Base-by-base conservation (phyloP, 495 filamentous ascomycete genomes). In the Lasiosphaeria miniovina region DNA sequence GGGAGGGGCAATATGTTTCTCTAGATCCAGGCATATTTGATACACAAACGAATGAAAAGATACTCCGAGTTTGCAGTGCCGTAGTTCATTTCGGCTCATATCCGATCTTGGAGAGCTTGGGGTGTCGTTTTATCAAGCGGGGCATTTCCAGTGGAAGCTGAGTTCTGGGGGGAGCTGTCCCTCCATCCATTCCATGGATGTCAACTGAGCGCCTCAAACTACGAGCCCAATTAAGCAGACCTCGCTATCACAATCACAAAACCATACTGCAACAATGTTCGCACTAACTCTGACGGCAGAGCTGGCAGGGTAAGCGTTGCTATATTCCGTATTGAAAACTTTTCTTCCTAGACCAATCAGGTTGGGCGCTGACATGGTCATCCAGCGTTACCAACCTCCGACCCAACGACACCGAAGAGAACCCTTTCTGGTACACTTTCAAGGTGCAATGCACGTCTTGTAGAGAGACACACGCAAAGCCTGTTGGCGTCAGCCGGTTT, bases 371-470 rank as follows among this genome's bases (percentile, higher is more conserved):
- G 51, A 57, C 56, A 35, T 34, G 64, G 36, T 66, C 36, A 54
- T 40, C n/a, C 46, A 98, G 95, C 8, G 90, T 99, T 17, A 96
- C 92, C 53, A 86, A 91, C 61, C 86, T 99, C 54, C 86, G 84
- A 55, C 95, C 94, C 1, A 77, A 87, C 60, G 94, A 99, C 73
- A 89, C 87, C 3, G 75, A 81, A 52, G 88, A 89, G 6, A 83
- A 80, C 55, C 90, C 90, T 0, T 98, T 96, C 76, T 94, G 84
- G 78, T 99, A 95, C 78, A 96, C 88, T 51, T 97, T 99, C 84
- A 90, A 88, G 67, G 93, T 99, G 46, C 88, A 96, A 78, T 99
- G 94, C 73, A 96, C 88, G 10, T 96, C 92, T 32, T 99, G 94
- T 72, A 84, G 90, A 53, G 94, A 99, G 76, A 85, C 76, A 1